A percentile compares a stretch with the other conserved stretches of the same genome.
These are phyloP conservation scores for Pholiota adiposa DNA, from an alignment of 1,284 basidiomycete genomes.

Conservation along the genomic window DNA sequence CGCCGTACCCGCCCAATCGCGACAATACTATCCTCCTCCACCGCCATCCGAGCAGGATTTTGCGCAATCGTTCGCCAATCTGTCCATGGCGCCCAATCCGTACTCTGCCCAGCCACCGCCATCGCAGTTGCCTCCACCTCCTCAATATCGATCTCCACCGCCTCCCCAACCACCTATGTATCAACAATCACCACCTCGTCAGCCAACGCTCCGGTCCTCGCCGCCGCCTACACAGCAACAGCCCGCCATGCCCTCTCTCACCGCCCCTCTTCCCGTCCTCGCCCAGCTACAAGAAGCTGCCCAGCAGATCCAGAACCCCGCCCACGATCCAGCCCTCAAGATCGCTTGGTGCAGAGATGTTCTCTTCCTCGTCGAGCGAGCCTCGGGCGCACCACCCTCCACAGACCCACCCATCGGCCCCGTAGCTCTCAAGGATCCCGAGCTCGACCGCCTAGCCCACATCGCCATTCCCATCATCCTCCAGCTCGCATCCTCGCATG, in stretches of 20 bases:
- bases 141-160: conserved; percentile 21
- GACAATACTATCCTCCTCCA: conserved; percentile 18
- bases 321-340: conserved; percentile 59
- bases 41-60: conserved; percentile 13
- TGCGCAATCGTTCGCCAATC: conserved; percentile 24
- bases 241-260: conserved; percentile 52
- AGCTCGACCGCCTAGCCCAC: conserved; percentile 64
- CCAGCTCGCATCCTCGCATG: conserved; percentile 46
- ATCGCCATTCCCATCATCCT: conserved; percentile 68
- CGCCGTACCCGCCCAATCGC: conserved; percentile 1
- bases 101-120: conserved; percentile 10
- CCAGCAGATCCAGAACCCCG: conserved; percentile 27
- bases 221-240: conserved; percentile 15
- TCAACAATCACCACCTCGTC: conserved; percentile 6
- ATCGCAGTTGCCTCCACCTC: not conserved
- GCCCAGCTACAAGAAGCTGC: conserved; percentile 51
- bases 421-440: conserved; percentile 62
- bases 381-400: conserved; percentile 37
- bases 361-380: conserved; percentile 75
- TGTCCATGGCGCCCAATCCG: conserved; percentile 21
- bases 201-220: not conserved
- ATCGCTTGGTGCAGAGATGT: conserved; percentile 83
- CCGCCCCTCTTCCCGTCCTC: conserved; percentile 66
- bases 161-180: conserved; percentile 12
- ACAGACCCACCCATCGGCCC: conserved; percentile 55